These are phyloP conservation scores for Fusarium redolens DNA, from an alignment of 2,329 filamentous ascomycete species.

Conservation along the genomic window DNA sequence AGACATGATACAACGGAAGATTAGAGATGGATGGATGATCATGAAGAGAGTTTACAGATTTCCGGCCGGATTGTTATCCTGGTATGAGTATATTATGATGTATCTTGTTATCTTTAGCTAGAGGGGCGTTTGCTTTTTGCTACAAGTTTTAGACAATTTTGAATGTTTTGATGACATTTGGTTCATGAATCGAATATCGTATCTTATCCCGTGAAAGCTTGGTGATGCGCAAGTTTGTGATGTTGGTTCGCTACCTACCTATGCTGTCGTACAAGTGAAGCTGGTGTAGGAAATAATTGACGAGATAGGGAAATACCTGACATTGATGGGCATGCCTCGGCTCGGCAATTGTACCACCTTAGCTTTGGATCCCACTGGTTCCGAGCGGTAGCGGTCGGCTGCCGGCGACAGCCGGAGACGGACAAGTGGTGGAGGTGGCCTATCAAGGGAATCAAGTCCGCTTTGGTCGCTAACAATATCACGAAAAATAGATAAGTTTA, in stretches of 20 bases:
- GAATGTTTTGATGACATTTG: constrained; percentile 32
- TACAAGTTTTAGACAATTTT: constrained; percentile 38
- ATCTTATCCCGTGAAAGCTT: not conserved
- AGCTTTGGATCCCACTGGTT: not conserved
- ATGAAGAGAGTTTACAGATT: constrained; percentile 40
- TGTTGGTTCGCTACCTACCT: not conserved
- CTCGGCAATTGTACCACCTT: not conserved
- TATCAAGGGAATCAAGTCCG: constrained; percentile 34
- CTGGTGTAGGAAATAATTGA: constrained; percentile 19
- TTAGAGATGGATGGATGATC: constrained; percentile 40
- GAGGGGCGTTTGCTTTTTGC: constrained; percentile 40
- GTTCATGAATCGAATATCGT: not conserved
- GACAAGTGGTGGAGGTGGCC: constrained; percentile 37
- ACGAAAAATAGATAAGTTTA: constrained; percentile 11
- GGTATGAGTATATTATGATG: constrained; percentile 45
- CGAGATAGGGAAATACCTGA: constrained; percentile 6
- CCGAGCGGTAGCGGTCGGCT: constrained; percentile 33
- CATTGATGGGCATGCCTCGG: not conserved
- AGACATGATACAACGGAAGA: constrained; percentile 30
- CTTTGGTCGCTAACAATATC: constrained; percentile 17
- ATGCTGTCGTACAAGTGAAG: not conserved
- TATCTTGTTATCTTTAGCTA: constrained; percentile 41
- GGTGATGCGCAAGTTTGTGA: not conserved
- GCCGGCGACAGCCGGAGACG: constrained; percentile 42
- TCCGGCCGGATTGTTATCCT: constrained; percentile 34